These are phyloP conservation scores for Pinus albicaulis DNA, from an alignment of 75 land plant genomes.

Conservation along the genomic window DNA sequence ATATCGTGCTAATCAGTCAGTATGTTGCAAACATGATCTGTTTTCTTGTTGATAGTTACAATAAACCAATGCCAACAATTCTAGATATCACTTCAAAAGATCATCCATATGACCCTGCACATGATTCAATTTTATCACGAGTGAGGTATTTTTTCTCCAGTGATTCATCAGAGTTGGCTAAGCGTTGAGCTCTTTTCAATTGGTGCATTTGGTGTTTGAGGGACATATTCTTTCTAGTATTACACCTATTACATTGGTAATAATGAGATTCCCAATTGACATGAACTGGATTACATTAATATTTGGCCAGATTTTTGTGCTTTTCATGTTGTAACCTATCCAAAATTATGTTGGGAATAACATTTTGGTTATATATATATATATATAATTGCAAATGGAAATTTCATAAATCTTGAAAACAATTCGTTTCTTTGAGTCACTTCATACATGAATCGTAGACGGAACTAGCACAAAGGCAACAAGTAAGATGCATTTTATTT, in stretches of 20 bases:
- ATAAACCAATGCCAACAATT: constrained; percentile 92
- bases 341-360: neutral
- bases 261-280: too few relatives aligned
- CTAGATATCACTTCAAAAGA: constrained; percentile 95
- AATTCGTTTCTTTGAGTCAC: too few relatives aligned
- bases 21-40: constrained; percentile 97
- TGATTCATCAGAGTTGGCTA: constrained; percentile 68
- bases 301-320: neutral
- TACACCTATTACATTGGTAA: neutral
- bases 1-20: constrained; percentile 89
- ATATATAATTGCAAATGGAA: too few relatives aligned
- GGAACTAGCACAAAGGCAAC: too few relatives aligned
- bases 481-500: too few relatives aligned
- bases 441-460: too few relatives aligned
- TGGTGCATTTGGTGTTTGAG: neutral
- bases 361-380: too few relatives aligned
- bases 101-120: constrained; percentile 93
- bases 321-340: neutral
- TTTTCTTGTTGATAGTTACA: constrained; percentile 82
- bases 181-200: constrained; percentile 33
- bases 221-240: neutral
- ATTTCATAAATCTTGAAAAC: too few relatives aligned
- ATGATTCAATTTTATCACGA: constrained; percentile 88
- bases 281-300: too few relatives aligned
- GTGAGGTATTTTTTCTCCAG: constrained; percentile 84